phyloP scores from a whole-genome alignment of 805 yeast species.

The Lachancea nothofagi region DNA sequence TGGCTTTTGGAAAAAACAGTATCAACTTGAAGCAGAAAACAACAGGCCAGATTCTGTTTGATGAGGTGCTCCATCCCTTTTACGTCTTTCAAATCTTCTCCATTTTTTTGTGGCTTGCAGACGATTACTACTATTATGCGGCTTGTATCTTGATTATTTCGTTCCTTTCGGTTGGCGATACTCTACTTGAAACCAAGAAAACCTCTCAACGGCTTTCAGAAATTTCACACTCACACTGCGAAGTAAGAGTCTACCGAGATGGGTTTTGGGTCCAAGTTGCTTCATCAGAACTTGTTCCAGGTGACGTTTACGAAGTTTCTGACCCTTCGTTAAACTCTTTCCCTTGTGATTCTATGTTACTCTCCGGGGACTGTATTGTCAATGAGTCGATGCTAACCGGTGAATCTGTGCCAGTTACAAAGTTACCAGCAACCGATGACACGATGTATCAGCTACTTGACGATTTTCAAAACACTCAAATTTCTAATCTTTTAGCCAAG shows the following conservation, averaged over 20 bases:
- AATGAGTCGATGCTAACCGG: slow-evolving; percentile 98
- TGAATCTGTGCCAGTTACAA: slow-evolving; percentile 94
- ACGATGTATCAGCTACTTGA: slow-evolving; percentile 50
- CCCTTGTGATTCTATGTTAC: slow-evolving; percentile 85
- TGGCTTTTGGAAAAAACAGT: slow-evolving; percentile 73
- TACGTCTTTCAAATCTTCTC: slow-evolving; percentile 93
- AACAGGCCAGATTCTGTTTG: slow-evolving; percentile 56
- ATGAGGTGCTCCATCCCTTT: slow-evolving; percentile 92
- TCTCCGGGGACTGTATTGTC: slow-evolving; percentile 92
- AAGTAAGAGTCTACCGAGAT: slow-evolving; percentile 83
- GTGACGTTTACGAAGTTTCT: slow-evolving; percentile 88
- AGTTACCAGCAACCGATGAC: slow-evolving; percentile 59
- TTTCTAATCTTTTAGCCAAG: slow-evolving; percentile 60
- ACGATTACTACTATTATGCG: slow-evolving; percentile 91
- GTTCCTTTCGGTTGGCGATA: slow-evolving; percentile 67
- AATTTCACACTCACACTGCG: slow-evolving; percentile 70
- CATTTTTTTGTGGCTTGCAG: slow-evolving; percentile 84
- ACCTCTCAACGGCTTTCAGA: slow-evolving; percentile 68
- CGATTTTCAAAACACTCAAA: slow-evolving; percentile 51
- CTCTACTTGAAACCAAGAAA: slow-evolving; percentile 78
- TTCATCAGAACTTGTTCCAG: slow-evolving; percentile 84
- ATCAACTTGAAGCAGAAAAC: slow-evolving; percentile 74
- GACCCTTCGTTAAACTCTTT: slow-evolving; percentile 70
- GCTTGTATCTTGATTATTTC: slow-evolving; percentile 87
- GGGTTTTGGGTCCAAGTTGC: slow-evolving; percentile 84